These are phyloP conservation scores for Prunus campanulata DNA, from an alignment of 306 rosid genomes.

Conservation along the genomic window DNA sequence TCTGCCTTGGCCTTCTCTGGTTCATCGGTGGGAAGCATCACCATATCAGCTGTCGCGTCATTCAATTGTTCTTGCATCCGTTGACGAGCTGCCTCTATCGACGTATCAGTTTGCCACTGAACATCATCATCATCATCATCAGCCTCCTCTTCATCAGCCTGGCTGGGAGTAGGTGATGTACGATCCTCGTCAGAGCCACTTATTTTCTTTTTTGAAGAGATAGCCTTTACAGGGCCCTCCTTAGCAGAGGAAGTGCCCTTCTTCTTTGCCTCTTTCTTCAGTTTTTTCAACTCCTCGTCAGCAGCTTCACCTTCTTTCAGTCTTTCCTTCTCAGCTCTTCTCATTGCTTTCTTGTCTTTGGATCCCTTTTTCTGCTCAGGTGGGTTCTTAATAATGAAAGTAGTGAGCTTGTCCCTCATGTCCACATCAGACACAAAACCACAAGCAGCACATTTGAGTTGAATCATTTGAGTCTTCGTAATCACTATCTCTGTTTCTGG, in stretches of 20 bases:
- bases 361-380: conserved; percentile 60
- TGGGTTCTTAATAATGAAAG: conserved; percentile 65
- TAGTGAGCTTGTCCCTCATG: conserved; percentile 72
- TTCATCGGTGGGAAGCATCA: conserved; percentile 55
- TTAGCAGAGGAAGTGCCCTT: conserved; percentile 40
- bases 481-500: conserved; percentile 66
- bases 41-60: conserved; percentile 69
- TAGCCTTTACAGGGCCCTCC: conserved; percentile 35
- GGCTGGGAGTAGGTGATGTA: conserved; percentile 44
- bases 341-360: conserved; percentile 65
- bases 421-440: conserved; percentile 67
- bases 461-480: conserved; percentile 62
- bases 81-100: conserved; percentile 55
- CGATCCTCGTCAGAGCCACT: conserved; percentile 62
- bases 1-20: conserved; percentile 30
- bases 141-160: conserved; percentile 33
- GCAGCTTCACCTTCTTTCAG: conserved; percentile 65
- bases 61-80: conserved; percentile 59
- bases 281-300: conserved; percentile 55
- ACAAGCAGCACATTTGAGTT: conserved; percentile 69
- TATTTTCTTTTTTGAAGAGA: conserved; percentile 47
- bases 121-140: conserved; percentile 28
- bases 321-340: conserved; percentile 73
- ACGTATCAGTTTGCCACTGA: conserved; percentile 66
- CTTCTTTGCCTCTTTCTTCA: conserved; percentile 59